These are phyloP conservation scores for Mycena olivaceomarginata DNA, from an alignment of 768 basidiomycete species.

Conservation along the genomic window DNA sequence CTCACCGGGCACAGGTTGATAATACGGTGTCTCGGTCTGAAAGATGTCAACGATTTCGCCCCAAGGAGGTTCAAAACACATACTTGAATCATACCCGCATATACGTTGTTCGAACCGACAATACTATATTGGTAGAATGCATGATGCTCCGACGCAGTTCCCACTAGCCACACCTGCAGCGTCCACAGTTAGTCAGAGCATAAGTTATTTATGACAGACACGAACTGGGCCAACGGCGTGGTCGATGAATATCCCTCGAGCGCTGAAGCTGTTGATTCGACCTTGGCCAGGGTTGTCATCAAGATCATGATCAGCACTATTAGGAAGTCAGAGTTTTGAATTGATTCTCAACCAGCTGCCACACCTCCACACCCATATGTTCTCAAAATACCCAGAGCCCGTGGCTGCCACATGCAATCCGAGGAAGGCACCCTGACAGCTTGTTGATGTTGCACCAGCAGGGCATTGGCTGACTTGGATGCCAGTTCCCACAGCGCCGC, in stretches of 20 bases:
- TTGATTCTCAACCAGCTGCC: background rate
- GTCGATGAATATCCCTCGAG: background rate
- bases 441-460: background rate
- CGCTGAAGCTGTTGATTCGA: background rate
- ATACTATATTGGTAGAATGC: background rate
- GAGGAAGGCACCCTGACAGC: background rate
- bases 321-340: background rate
- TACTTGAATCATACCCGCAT: background rate
- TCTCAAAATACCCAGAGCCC: background rate
- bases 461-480: slow-evolving; percentile 1
- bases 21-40: background rate
- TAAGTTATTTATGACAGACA: no score
- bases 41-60: background rate
- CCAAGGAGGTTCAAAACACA: background rate
- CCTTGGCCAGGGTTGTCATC: background rate
- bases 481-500: background rate
- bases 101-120: background rate
- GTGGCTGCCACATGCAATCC: background rate
- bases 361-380: background rate
- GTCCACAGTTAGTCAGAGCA: no score
- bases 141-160: background rate
- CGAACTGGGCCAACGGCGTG: background rate
- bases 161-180: background rate
- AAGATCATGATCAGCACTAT: background rate
- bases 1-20: background rate